phyloP scores from a whole-genome alignment of 345 rosid genomes.

The Pseudoturritis turrita region DNA sequence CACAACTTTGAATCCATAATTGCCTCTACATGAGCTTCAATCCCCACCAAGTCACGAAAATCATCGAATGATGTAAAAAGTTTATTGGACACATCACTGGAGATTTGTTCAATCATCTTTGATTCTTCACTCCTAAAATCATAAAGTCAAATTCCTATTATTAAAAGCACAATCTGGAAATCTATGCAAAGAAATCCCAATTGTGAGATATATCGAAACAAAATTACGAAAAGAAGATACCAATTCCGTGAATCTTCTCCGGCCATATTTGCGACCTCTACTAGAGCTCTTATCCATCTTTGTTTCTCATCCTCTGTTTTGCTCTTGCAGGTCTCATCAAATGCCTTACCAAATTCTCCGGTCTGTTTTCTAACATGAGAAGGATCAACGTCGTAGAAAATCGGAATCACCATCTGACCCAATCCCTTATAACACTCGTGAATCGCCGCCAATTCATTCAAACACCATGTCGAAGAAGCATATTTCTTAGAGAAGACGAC shows the following conservation, averaged over 20 bases:
- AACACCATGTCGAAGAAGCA: neutral
- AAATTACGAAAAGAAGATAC: neutral
- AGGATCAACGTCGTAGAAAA: slow-evolving; percentile 1
- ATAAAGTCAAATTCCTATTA: too few relatives aligned
- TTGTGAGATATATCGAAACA: too few relatives aligned
- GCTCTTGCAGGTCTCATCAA: neutral
- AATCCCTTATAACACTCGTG: neutral
- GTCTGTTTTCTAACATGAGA: neutral
- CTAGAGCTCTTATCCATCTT: neutral
- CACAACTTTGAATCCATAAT: neutral
- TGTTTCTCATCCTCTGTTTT: neutral
- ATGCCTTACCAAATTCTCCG: neutral
- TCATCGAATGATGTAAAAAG: neutral
- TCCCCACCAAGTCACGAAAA: neutral
- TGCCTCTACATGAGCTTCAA: neutral
- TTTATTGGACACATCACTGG: neutral
- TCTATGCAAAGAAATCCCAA: too few relatives aligned
- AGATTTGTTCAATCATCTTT: neutral
- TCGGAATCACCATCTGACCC: neutral
- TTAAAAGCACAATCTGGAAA: too few relatives aligned
- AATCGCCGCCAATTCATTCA: neutral
- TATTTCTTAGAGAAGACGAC: neutral
- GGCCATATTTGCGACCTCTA: neutral
- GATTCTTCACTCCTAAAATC: neutral
- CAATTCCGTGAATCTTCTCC: neutral